Evolutionary conservation across 352 stramenopile genomes (phyloP).

Genomic region (Globisporangium recalcitrans): DNA sequence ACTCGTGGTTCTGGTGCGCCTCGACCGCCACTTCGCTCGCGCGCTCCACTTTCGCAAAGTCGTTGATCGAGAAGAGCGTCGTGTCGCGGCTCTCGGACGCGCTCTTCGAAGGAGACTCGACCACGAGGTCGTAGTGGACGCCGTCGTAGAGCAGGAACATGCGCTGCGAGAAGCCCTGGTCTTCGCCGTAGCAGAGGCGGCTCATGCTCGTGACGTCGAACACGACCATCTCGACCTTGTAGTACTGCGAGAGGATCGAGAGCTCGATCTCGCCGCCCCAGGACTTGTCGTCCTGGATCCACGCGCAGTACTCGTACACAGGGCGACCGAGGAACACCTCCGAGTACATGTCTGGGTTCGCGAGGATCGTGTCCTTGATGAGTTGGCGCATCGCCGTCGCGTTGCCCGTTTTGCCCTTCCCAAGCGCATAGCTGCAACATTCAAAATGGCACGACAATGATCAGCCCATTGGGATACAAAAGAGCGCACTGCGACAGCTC

Average conservation of each 20-base stretch:
- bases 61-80: constrained; percentile 76
- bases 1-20: constrained; percentile 83
- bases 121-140: constrained; percentile 81
- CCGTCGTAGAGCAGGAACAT: constrained; percentile 86
- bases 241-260: constrained; percentile 75
- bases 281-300: constrained; percentile 77
- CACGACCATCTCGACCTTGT: constrained; percentile 78
- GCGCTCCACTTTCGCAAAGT: constrained; percentile 78
- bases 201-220: constrained; percentile 86
- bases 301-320: constrained; percentile 78
- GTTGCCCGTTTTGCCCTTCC: constrained; percentile 54
- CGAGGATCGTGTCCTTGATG: constrained; percentile 72
- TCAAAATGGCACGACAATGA: background rate
- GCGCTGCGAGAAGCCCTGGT: constrained; percentile 75
- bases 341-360: constrained; percentile 54
- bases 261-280: constrained; percentile 87
- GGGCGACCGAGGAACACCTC: constrained; percentile 73
- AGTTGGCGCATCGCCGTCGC: constrained; percentile 56
- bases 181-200: constrained; percentile 74
- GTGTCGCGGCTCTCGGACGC: constrained; percentile 48
- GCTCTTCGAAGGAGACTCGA: constrained; percentile 45
- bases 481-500: background rate
- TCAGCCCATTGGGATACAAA: background rate
- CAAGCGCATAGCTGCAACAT: constrained; percentile 48
- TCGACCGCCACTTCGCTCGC: constrained; percentile 79